Evolutionary conservation across 2,329 filamentous ascomycete genomes (phyloP), one percentile per base, ranked within the genome.

Genomic region (Diaporthe sp.): DNA sequence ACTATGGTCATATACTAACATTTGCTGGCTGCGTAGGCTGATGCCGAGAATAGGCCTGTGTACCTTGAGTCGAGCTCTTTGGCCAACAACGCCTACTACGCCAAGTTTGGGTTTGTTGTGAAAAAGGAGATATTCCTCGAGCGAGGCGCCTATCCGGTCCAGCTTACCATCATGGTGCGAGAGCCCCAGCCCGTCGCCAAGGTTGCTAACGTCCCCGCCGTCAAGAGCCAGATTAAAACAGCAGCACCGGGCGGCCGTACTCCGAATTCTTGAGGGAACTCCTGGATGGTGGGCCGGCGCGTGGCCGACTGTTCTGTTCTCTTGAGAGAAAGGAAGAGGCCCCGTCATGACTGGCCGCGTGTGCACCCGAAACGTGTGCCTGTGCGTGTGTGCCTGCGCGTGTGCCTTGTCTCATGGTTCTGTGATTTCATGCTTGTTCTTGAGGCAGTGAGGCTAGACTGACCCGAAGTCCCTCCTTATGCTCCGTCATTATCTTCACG

Each of bases 111-210:
- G 39, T 97, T 96, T 82, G 88, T 91, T 81, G 82, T 89, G 77
- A 88, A 87, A 80, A 88, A 88, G 79, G 88, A 91, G 78, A 89
- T 96, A 77, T 87, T 88, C 80, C 85, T 96, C 78, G 85, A 88
- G 79, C 85, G 92, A 66, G 90, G 87, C 13, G 81, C 83, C 37
- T 85, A 88, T 75, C 89, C 92, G 37, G 88, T 96, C 66, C 86
- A 86, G 73, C 85, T 96, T 82, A 93, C 94, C 80, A 93, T 95
- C 84, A 97, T 97, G 94, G 92, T 96, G 70, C 88, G 94, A 75
- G 93, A 95, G 86, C 93, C 94, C 69, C 85, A 84, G 79, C 74
- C 78, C 55, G 77, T 77, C 63, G 77, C 78, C 71, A 79, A 81
- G 68, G 53, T 75, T 70, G 73, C 71, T 76, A 82, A 81, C 77